Conservation (phyloP, 1,284 basidiomycete genomes). For the Pseudozyma thailandica region DNA sequence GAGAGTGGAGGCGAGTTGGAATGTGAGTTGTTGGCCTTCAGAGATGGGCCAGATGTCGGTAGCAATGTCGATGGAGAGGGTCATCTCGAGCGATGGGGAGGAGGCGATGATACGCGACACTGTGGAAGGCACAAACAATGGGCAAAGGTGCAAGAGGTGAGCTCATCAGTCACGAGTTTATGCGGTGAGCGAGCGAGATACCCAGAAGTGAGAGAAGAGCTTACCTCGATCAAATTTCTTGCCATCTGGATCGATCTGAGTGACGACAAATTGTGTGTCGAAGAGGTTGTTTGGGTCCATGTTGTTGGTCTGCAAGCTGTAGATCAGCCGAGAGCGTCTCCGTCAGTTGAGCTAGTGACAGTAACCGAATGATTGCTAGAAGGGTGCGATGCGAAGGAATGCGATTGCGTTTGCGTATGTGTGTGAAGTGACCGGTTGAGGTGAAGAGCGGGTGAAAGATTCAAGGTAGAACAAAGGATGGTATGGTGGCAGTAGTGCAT, state of each 20-base stretch:
- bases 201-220: background rate
- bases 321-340: too few species aligned
- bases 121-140: conserved; percentile 71
- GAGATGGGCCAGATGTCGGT: conserved; percentile 68
- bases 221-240: conserved; percentile 96
- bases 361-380: background rate
- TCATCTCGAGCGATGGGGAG: conserved; percentile 77
- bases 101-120: conserved; percentile 61
- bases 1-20: conserved; percentile 78
- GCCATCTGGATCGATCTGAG: conserved; percentile 73
- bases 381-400: background rate
- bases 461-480: background rate
- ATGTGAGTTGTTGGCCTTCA: conserved; percentile 78
- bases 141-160: conserved; percentile 69
- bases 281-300: conserved; percentile 66
- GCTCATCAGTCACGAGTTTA: background rate
- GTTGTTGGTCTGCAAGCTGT: conserved; percentile 2
- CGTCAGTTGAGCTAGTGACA: background rate
- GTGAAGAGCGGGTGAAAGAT: background rate
- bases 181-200: background rate
- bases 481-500: background rate
- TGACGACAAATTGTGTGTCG: conserved; percentile 66
- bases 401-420: background rate
- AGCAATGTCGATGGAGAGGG: conserved; percentile 77
- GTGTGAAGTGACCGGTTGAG: background rate